Evolutionary conservation across 345 rosid genomes (phyloP), one percentile per base, ranked within the genome.

Genomic region (Gossypium ekmanianum): DNA sequence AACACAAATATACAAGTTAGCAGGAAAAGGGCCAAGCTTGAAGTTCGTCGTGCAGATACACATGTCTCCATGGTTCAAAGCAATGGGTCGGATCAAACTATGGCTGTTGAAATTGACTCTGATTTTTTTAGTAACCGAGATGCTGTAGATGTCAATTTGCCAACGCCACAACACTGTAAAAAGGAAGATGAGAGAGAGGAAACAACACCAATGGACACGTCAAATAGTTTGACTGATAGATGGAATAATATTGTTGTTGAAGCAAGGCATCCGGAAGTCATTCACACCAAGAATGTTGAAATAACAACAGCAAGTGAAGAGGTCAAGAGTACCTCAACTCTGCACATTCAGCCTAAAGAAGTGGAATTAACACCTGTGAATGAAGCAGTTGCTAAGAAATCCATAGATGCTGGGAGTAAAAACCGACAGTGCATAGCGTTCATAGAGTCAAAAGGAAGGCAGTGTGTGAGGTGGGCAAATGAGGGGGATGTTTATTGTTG

Each of bases 381-480:
- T 74, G 86, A 83, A 73, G 45, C 75, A 26, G 75, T 70, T 72
- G 51, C 71, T 83, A 84, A 68, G 84, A 88, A 76, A 83, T 77
- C 82, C 11, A 17, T 84, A 76, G 93, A 87, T 76, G 61, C 81
- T 72, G 94, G 92, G 62, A 87, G 78, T 76, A 92, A 87, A 83
- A 93, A 88, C 79, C 88, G 89, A 62, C 99, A 90, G 76, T 93
- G 99, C 79, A 76, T 75, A 78, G 99, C 99, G 64, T 96, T 88
- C 81, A 92, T 96, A 68, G 98, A 96, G 81, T 81, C 98, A 0
- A 96, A 96, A 79, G 97, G 95, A 83, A 89, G 99, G 73, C 97
- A 91, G 81, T 96, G 99, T 67, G 97, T 93, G 78, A 92, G 99
- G 86, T 93, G 94, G 89, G 99, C 99, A 29, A 96, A 96, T 64